Conservation (phyloP, 345 rosid genomes). For the Passiflora organensis region DNA sequence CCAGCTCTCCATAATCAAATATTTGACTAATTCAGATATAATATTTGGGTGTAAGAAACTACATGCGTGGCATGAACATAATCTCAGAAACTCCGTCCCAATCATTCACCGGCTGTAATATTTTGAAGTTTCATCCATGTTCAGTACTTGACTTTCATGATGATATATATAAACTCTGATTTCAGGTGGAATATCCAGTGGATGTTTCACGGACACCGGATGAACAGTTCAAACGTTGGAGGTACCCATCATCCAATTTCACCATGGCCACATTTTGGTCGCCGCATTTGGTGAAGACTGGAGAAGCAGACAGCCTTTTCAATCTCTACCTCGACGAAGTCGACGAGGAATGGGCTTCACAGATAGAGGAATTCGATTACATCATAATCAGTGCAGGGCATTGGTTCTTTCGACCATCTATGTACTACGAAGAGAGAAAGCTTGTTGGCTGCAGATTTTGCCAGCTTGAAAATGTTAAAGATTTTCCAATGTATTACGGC, state of each 20-base stretch:
- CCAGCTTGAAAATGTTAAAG: constrained; percentile 41
- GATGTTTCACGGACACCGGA: constrained; percentile 51
- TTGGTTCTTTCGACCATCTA: constrained; percentile 69
- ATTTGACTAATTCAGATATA: too few species aligned
- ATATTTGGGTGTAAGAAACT: too few species aligned
- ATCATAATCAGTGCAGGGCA: constrained; percentile 65
- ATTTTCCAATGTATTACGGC: constrained; percentile 55
- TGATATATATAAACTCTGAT: neutral
- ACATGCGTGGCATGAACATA: too few species aligned
- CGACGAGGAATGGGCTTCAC: constrained; percentile 51
- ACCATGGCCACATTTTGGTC: constrained; percentile 68
- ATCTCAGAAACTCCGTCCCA: too few species aligned
- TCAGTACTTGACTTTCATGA: too few species aligned
- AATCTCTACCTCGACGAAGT: constrained; percentile 58
- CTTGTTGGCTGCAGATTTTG: constrained; percentile 65
- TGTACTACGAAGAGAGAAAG: constrained; percentile 42
- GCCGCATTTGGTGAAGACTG: constrained; percentile 48
- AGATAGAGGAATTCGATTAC: constrained; percentile 53
- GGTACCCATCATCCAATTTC: constrained; percentile 64
- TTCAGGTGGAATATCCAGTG: constrained; percentile 67
- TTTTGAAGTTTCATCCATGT: neutral
- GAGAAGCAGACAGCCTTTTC: constrained; percentile 43
- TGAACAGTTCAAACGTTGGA: constrained; percentile 61
- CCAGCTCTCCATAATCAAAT: too few species aligned
- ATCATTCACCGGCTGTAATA: too few species aligned